Conservation (phyloP, 345 rosid species). For the Sisymbrium irio region DNA sequence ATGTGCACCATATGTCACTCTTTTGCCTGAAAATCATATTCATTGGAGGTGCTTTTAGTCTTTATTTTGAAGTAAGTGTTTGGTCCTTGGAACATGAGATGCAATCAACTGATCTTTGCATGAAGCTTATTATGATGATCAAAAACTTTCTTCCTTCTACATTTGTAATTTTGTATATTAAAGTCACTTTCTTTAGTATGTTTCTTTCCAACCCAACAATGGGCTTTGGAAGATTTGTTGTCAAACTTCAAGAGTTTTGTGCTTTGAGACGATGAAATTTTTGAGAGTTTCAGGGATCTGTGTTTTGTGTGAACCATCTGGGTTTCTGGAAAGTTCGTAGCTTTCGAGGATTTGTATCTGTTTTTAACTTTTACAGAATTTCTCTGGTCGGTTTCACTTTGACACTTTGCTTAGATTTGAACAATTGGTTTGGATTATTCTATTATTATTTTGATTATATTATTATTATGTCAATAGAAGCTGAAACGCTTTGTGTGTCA, state of each 20-base stretch:
- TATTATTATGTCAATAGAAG: not conserved
- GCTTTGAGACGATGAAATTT: constrained; percentile 1
- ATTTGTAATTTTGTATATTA: not conserved
- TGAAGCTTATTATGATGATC: not conserved
- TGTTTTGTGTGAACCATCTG: constrained; percentile 22
- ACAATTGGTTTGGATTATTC: constrained; percentile 15
- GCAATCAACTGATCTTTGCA: not conserved
- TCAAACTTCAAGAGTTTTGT: constrained; percentile 15
- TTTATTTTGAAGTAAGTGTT: not conserved
- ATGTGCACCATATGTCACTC: too few relatives aligned
- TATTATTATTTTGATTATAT: constrained; percentile 16
- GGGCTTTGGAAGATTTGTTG: not conserved
- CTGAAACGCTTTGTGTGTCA: constrained; percentile 39
- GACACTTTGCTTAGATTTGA: constrained; percentile 41
- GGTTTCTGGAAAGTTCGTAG: constrained; percentile 25
- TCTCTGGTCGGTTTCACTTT: constrained; percentile 37
- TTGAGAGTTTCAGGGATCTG: constrained; percentile 21
- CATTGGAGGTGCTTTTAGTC: not conserved
- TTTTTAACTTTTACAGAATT: not conserved
- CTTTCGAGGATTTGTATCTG: constrained; percentile 28
- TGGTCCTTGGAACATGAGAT: not conserved
- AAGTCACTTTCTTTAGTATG: not conserved
- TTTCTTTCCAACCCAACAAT: constrained; percentile 1
- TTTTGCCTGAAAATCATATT: too few relatives aligned
- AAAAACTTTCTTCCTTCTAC: not conserved